Evolutionary conservation across 352 stramenopile species (phyloP).

Genomic region (Globisporangium radiosum): DNA sequence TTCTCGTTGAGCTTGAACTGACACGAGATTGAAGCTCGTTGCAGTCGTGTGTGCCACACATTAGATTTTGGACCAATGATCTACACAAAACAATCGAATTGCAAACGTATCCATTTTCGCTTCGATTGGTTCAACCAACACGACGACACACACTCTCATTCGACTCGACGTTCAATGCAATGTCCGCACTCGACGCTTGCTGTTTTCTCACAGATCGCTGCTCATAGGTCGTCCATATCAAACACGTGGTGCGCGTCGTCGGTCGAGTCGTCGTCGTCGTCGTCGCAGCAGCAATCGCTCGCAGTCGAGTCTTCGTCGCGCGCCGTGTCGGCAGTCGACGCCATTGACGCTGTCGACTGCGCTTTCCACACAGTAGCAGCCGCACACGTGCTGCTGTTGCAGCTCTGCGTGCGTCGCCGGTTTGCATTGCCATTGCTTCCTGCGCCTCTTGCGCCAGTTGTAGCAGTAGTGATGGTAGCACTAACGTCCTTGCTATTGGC

Average conservation of each 20-base stretch:
- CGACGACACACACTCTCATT: too few relatives aligned
- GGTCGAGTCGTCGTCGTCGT: constrained; percentile 13
- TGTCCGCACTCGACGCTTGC: not conserved
- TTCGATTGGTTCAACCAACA: too few relatives aligned
- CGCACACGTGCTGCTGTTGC: not conserved
- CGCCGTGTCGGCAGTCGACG: constrained; percentile 26
- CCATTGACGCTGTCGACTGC: constrained; percentile 26
- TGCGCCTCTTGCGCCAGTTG: too few relatives aligned
- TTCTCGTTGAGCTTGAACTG: too few relatives aligned
- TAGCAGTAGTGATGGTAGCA: too few relatives aligned
- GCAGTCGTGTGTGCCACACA: too few relatives aligned
- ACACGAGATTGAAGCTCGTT: too few relatives aligned
- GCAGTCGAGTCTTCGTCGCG: constrained; percentile 23
- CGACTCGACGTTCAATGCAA: too few relatives aligned
- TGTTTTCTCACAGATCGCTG: not conserved
- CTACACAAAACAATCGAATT: too few relatives aligned
- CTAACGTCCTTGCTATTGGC: constrained; percentile 2
- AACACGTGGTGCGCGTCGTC: constrained; percentile 28
- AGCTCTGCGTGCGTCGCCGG: not conserved
- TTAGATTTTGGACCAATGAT: too few relatives aligned
- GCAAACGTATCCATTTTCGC: too few relatives aligned
- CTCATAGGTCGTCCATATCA: constrained; percentile 34
- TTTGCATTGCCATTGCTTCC: not conserved
- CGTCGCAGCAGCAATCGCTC: constrained; percentile 18
- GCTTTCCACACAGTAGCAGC: constrained; percentile 8